These are phyloP conservation scores for Sphaerobolus stellatus DNA, from an alignment of 1,284 basidiomycete species.

Conservation along the genomic window DNA sequence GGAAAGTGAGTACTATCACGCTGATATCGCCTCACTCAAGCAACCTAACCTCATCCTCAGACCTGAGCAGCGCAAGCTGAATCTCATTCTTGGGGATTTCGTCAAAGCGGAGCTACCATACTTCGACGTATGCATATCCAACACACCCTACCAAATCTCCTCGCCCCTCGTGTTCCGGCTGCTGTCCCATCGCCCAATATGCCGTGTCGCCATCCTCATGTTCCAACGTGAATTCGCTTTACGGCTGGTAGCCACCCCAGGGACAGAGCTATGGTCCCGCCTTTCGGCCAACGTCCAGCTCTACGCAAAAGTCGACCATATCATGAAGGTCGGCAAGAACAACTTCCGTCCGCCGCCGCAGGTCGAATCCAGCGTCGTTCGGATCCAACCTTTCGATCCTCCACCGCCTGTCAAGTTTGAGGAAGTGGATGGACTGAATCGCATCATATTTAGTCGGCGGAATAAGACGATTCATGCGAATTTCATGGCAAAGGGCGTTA, in stretches of 20 bases:
- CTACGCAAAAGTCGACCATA: constrained; percentile 91
- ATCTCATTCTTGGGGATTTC: constrained; percentile 95
- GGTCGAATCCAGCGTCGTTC: constrained; percentile 91
- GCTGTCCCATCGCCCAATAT: constrained; percentile 92
- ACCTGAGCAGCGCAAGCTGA: constrained; percentile 92
- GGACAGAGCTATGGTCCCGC: constrained; percentile 89
- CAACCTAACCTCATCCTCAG: constrained; percentile 43
- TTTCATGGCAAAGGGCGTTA: constrained; percentile 90
- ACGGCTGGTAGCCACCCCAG: constrained; percentile 86
- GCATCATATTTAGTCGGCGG: constrained; percentile 86
- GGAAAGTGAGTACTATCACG: constrained; percentile 77
- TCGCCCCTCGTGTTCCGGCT: constrained; percentile 97
- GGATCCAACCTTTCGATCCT: constrained; percentile 90
- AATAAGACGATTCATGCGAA: constrained; percentile 92
- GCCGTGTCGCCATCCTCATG: constrained; percentile 96
- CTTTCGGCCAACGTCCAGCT: constrained; percentile 97
- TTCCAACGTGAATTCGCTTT: constrained; percentile 98
- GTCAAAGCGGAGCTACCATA: constrained; percentile 96
- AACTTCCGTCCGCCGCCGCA: constrained; percentile 96
- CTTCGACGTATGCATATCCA: constrained; percentile 99
- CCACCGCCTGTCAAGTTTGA: constrained; percentile 95
- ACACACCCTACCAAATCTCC: constrained; percentile 99
- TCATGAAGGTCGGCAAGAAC: constrained; percentile 95
- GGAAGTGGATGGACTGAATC: constrained; percentile 94
- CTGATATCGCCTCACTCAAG: constrained; percentile 8